Base-by-base conservation (phyloP, 139 green algal genomes). In the Eudorina sp. region DNA sequence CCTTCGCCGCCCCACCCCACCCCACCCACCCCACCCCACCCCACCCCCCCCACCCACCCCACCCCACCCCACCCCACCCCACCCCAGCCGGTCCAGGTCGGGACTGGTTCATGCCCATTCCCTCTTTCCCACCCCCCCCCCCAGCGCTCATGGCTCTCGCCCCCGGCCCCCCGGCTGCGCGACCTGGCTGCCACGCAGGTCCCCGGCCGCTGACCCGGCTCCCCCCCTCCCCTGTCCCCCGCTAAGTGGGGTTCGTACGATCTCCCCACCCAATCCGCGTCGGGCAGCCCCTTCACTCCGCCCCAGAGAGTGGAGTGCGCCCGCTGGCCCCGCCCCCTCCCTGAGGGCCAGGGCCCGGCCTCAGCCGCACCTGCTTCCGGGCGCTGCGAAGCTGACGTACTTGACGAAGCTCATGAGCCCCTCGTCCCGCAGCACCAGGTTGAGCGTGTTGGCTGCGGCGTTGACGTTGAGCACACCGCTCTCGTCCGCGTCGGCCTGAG, bases 341-440 rank as follows among this genome's bases (percentile, higher is more conserved):
- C n/a, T n/a, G n/a, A n/a, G n/a, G n/a, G n/a, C n/a, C n/a, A n/a
- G n/a, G n/a, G n/a, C n/a, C n/a, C n/a, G n/a, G n/a, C n/a, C n/a
- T n/a, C n/a, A n/a, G n/a, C n/a, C n/a, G 2, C 43, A 86, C 62
- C 80, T 90, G 90, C 90, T 92, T 31, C 90, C 90, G 23, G 90
- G 90, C 48, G 90, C 90, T 19, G 82, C 74, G 34, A 83, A 89
- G 58, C 82, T 90, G 76, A 93, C 74, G 53, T 91, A 93, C 89
- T 99, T 99, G 25, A 98, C 95, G 86, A 99, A 99, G 18, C 91
- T 88, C 94, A 98, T 97, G 34, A 98, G 89, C 14, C 94, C 95
- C 74, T 95, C 92, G 81, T 97, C 95, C 0, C 95, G 91, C 51
- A 97, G 90, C 74, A 99, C 95, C 78, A 99, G 89, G 90, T 94